A percentile compares a stretch with the other conserved stretches of the same genome.
phyloP scores from a whole-genome alignment of 2,329 filamentous ascomycete genomes.

The Ceratocystis lukuohia region DNA sequence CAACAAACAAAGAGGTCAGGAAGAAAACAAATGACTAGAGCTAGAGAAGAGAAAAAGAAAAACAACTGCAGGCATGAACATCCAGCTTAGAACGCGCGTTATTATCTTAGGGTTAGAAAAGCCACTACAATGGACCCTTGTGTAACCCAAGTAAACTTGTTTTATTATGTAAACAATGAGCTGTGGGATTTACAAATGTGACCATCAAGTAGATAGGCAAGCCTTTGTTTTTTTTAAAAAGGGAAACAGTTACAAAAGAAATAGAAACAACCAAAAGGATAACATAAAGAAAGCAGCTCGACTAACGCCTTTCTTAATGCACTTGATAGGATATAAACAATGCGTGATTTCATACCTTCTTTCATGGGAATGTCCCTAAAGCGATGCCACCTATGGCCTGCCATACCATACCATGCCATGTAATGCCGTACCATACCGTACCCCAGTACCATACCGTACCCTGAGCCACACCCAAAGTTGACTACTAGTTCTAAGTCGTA shows the following conservation, averaged over 20 bases:
- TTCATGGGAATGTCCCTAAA: not conserved
- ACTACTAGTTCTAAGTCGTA: not conserved
- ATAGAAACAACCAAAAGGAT: not conserved
- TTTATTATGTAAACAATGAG: too few relatives aligned
- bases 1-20: not conserved
- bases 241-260: not conserved
- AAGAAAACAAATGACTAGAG: too few relatives aligned
- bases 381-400: too few relatives aligned
- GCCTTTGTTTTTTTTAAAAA: not conserved
- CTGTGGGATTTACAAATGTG: not conserved
- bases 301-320: not conserved
- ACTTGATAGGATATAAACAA: constrained; percentile 2
- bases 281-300: not conserved
- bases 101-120: not conserved
- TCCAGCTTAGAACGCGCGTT: too few relatives aligned
- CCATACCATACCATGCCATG: too few relatives aligned
- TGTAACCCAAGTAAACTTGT: too few relatives aligned
- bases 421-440: too few relatives aligned
- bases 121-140: too few relatives aligned
- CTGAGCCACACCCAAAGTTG: too few relatives aligned
- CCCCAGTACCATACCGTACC: too few relatives aligned
- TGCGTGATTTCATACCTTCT: constrained; percentile 4
- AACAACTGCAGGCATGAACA: too few relatives aligned
- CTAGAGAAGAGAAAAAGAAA: too few relatives aligned
- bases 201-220: not conserved